A percentile compares a stretch with the other conserved stretches of the same genome.
Evolutionary conservation across 495 filamentous ascomycete species (phyloP).

Genomic region (Aspergillus bridgeri): DNA sequence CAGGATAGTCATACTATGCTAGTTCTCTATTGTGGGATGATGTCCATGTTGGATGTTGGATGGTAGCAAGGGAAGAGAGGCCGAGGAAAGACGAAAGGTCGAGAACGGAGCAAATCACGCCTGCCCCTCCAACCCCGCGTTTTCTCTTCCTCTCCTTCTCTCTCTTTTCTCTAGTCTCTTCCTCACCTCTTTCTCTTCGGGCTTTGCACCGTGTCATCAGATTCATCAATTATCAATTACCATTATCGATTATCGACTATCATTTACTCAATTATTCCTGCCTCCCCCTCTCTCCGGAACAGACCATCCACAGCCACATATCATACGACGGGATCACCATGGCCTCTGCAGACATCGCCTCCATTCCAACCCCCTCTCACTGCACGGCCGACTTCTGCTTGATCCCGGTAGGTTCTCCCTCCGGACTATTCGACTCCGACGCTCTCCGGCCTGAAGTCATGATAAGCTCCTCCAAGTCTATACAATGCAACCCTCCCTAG

Average conservation of each 20-base stretch:
- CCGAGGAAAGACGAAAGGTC: not conserved
- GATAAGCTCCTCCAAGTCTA: not conserved
- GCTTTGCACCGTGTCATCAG: not conserved
- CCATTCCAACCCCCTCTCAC: conserved; percentile 56
- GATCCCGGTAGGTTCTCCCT: conserved; percentile 58
- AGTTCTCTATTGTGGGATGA: not conserved
- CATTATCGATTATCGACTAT: no score
- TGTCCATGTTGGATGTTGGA: not conserved
- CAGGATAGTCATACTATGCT: not conserved
- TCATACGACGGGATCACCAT: conserved; percentile 5
- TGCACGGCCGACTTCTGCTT: conserved; percentile 83
- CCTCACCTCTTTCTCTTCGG: not conserved
- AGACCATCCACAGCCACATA: not conserved
- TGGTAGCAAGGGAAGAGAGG: not conserved
- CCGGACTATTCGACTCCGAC: not conserved
- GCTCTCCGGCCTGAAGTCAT: not conserved
- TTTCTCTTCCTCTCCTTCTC: not conserved
- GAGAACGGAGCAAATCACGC: not conserved
- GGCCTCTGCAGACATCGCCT: conserved; percentile 17
- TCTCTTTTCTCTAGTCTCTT: not conserved
- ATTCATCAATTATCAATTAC: not conserved
- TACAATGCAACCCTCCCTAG: not conserved
- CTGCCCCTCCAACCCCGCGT: not conserved
- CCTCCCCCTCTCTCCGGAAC: not conserved
- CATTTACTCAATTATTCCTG: no score